Conservation (phyloP, 2,329 filamentous ascomycete species). For the Botrytis pseudocinerea region DNA sequence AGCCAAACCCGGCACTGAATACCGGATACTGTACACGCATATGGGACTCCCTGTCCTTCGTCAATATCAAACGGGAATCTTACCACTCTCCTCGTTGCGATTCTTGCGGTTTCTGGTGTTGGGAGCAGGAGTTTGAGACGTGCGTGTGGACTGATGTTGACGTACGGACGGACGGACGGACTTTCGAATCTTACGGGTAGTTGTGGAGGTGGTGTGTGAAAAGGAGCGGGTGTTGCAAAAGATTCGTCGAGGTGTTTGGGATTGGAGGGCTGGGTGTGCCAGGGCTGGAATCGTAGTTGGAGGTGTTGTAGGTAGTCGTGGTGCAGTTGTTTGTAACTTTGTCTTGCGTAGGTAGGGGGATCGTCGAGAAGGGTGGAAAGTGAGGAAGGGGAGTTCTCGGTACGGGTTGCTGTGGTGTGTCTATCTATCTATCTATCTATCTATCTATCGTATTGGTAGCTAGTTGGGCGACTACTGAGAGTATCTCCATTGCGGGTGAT, state of each 20-base stretch:
- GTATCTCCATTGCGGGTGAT: neutral
- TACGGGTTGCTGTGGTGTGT: neutral
- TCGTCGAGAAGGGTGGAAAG: neutral
- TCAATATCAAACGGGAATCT: neutral
- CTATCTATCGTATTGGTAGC: neutral
- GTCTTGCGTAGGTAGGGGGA: neutral
- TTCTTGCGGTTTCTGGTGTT: neutral
- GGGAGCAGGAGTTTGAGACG: neutral
- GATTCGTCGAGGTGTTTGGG: neutral
- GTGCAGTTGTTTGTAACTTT: neutral
- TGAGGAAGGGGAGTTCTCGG: neutral
- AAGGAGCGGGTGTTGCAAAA: neutral
- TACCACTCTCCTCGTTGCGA: neutral
- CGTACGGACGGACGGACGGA: neutral
- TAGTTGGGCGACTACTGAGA: neutral
- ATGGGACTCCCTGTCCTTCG: neutral
- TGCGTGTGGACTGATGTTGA: neutral
- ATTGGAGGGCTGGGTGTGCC: neutral
- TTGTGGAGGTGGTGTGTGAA: neutral
- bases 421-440: neutral
- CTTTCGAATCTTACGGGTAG: too few species aligned
- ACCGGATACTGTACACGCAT: neutral
- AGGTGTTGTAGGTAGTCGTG: neutral
- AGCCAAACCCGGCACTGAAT: neutral
- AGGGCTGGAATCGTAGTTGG: neutral